Conservation (phyloP, 2,329 filamentous ascomycete species). For the Sclerotinia glacialis region DNA sequence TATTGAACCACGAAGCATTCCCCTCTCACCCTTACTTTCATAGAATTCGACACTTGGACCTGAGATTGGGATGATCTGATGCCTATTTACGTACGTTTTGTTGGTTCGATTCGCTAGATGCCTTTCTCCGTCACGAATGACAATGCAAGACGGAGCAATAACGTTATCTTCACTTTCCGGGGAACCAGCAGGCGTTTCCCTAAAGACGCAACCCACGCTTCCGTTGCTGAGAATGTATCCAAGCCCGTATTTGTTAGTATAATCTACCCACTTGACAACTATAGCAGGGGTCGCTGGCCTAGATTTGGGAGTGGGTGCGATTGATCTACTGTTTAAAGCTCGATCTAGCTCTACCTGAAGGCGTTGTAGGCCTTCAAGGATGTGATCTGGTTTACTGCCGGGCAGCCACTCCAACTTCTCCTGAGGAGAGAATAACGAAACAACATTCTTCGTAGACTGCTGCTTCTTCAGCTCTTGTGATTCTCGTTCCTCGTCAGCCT, state of each 20-base stretch:
- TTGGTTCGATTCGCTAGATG: constrained; percentile 65
- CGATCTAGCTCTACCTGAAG: constrained; percentile 61
- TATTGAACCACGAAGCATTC: constrained; percentile 62
- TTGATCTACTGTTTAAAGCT: constrained; percentile 60
- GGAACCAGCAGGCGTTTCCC: constrained; percentile 49
- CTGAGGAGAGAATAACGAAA: constrained; percentile 51
- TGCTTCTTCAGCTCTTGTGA: constrained; percentile 36
- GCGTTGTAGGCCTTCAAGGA: constrained; percentile 54
- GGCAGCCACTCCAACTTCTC: constrained; percentile 52
- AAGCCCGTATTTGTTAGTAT: constrained; percentile 81
- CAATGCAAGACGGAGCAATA: constrained; percentile 67
- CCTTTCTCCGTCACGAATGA: constrained; percentile 67
- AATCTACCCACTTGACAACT: constrained; percentile 82
- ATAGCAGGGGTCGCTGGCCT: constrained; percentile 57
- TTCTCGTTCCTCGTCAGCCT: constrained; percentile 29
- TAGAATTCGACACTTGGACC: constrained; percentile 66
- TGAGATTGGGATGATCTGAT: constrained; percentile 63
- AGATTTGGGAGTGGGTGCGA: constrained; percentile 58
- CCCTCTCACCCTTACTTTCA: constrained; percentile 64
- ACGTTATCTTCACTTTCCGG: constrained; percentile 49
- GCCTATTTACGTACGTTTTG: constrained; percentile 52
- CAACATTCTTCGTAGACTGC: constrained; percentile 42
- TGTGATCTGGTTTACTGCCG: constrained; percentile 55
- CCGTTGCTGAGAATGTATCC: constrained; percentile 82
- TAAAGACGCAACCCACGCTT: constrained; percentile 68